Conservation (phyloP, 495 filamentous ascomycete species). For the Annulohypoxylon stygium region DNA sequence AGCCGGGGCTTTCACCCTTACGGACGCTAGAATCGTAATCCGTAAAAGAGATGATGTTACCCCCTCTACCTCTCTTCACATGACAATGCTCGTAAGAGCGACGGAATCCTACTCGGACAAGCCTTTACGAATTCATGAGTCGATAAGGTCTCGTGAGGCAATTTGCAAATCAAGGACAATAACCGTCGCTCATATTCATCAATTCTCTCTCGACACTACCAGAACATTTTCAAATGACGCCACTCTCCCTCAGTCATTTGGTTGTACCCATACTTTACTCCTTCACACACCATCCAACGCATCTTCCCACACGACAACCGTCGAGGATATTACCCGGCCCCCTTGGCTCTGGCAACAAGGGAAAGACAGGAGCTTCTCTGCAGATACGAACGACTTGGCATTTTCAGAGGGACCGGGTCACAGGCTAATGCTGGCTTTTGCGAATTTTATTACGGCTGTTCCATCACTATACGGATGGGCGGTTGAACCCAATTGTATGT, state of each 20-base stretch:
- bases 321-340: conserved; percentile 22
- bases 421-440: conserved; percentile 23
- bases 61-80: neutral
- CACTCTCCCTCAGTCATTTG: conserved; percentile 35
- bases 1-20: conserved; percentile 87
- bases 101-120: conserved; percentile 7
- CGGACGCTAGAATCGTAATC: conserved; percentile 46
- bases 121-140: conserved; percentile 39
- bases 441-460: conserved; percentile 10
- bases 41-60: neutral
- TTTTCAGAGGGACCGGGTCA: conserved; percentile 16
- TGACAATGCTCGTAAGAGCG: conserved; percentile 7
- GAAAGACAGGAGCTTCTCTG: conserved; percentile 14
- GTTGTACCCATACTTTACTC: conserved; percentile 44
- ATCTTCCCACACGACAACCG: conserved; percentile 21
- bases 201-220: conserved; percentile 12
- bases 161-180: conserved; percentile 15
- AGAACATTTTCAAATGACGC: conserved; percentile 33
- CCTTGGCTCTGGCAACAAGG: conserved; percentile 14
- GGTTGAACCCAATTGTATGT: conserved; percentile 30
- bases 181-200: conserved; percentile 6
- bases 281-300: conserved; percentile 19
- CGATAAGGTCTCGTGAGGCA: conserved; percentile 25
- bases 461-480: conserved; percentile 20
- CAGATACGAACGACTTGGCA: conserved; percentile 18